Base-by-base conservation (phyloP, 441 rosid species). In the Jatropha multifida region DNA sequence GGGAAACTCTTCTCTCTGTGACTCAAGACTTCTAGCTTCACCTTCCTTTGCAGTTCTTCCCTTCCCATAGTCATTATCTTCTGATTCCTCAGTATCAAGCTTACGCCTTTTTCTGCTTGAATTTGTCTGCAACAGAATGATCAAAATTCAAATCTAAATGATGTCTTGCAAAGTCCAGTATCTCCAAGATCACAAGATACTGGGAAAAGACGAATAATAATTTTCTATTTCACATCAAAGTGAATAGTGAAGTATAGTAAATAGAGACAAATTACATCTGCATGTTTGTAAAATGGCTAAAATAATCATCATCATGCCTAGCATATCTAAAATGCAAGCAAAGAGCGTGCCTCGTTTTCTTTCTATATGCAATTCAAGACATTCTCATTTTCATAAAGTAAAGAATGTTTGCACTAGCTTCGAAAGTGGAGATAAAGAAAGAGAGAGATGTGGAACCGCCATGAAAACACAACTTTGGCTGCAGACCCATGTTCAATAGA, bases 91-190 rank as follows among this genome's bases (percentile, higher is more conserved):
- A 37, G 85, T 80, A 84, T 92, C 99, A 49, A 79, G 69, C 87
- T 87, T 96, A 78, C 97, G 95, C 79, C 88, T 87, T 85, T 90
- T 96, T 86, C 87, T 91, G 76, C 92, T 90, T 32, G 97, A 83
- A 80, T 82, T 96, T 77, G 98, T 94, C 98, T 94, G 92, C 60
- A 62, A 78, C 55, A 80, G 23, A 81, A 26, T 56, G 63, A 80
- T 49, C 44, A 66, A 61, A 76, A 42, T 66, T 41, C 61, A 48
- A n/a, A 75, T 66, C 72, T 56, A 23, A 59, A 27, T 15, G 9
- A 54, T 48, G 76, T 26, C 41, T 76, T 26, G 5, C 7, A 3
- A 14, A 65, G n/a, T 7, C 10, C 59, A 64, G 40, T 9, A 54
- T 40, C 12, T 10, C 38, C 42, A 32, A 66, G 48, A 13, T n/a